Evolutionary conservation across 192 early-diverging fungal genomes (phyloP), one percentile per base, ranked within the genome.

Genomic region (Coemansia sp.): DNA sequence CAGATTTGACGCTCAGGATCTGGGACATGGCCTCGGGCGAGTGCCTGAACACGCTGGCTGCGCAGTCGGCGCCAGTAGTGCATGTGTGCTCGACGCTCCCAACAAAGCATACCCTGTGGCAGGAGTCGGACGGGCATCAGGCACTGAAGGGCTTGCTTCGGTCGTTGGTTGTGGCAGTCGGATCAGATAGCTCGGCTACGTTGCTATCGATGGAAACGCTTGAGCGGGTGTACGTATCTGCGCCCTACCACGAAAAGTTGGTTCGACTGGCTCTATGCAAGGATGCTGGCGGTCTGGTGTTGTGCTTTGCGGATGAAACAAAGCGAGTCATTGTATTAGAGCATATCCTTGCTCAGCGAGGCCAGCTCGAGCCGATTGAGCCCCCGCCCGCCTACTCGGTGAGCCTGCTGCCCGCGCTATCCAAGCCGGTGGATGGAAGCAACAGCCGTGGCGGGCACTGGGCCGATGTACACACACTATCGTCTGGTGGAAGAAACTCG

Each of bases 1-100:
- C 68, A n/a, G 80, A 83, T 18, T 45, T 83, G 55, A 74, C 71
- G 16, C 41, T 83, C 42, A 65, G 72, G 34, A 61, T 83, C 52
- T 83, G 80, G 80, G 59, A 74, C 25, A 21, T 57, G 36, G 50
- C 21, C 36, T 47, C 71, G 1, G 69, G 66, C 16, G 66, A 63
- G 7, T 70, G 65, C 35, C 61, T 83, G 31, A 61, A 56, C 62
- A 59, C 59, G 11, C 37, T 77, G n/a, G 61, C 75, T 1, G 23
- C 65, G 50, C 80, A 77, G 55, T 76, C 74, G 5, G 58, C 80
- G 63, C 80, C 80, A 3, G 62, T 69, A 2, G 70, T 73, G 18
- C 21, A 53, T 11, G 9, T 79, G 37, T 62, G 38, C 16, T 35
- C 66, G 23, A 42, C 70, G 38, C 26, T 63, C 7, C 70, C 64